These are phyloP conservation scores for Colletotrichum sidae DNA, from an alignment of 2,329 filamentous ascomycete species.

Conservation along the genomic window DNA sequence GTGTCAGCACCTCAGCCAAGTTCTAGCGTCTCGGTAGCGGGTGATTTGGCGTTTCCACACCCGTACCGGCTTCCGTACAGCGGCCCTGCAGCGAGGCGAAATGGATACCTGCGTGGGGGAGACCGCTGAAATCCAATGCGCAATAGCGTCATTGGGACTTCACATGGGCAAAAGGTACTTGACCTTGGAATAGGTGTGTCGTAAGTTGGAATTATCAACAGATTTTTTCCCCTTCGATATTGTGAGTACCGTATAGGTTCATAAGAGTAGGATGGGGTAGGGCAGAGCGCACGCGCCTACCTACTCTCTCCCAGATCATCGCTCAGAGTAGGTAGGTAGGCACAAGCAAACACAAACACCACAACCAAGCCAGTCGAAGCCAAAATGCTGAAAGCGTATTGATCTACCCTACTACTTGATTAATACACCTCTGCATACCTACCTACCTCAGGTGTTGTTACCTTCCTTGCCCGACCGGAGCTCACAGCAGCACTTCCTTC, in stretches of 20 bases:
- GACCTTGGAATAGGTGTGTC: slow-evolving; percentile 19
- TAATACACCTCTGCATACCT: too few species aligned
- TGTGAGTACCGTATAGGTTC: neutral
- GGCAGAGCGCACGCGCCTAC: too few species aligned
- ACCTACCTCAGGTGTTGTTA: too few species aligned
- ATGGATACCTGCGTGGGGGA: slow-evolving; percentile 24
- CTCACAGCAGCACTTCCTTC: too few species aligned
- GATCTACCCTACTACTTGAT: too few species aligned
- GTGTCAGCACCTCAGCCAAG: neutral
- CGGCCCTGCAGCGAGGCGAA: slow-evolving; percentile 28
- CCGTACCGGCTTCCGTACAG: slow-evolving; percentile 19
- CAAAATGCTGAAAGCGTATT: too few species aligned
- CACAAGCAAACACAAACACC: too few species aligned
- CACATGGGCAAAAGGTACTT: slow-evolving; percentile 11
- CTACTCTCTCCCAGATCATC: too few species aligned
- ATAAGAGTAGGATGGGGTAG: neutral
- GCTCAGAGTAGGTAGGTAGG: too few species aligned
- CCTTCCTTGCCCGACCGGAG: too few species aligned
- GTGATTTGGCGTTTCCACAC: neutral
- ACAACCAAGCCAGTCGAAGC: too few species aligned
- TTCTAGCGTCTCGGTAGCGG: neutral
- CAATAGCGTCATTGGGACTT: slow-evolving; percentile 33
- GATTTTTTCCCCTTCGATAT: neutral
- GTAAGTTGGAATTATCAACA: slow-evolving; percentile 4
- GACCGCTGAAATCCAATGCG: slow-evolving; percentile 27